Conservation (phyloP, 352 stramenopile genomes). For the Phytophthora foliorum region DNA sequence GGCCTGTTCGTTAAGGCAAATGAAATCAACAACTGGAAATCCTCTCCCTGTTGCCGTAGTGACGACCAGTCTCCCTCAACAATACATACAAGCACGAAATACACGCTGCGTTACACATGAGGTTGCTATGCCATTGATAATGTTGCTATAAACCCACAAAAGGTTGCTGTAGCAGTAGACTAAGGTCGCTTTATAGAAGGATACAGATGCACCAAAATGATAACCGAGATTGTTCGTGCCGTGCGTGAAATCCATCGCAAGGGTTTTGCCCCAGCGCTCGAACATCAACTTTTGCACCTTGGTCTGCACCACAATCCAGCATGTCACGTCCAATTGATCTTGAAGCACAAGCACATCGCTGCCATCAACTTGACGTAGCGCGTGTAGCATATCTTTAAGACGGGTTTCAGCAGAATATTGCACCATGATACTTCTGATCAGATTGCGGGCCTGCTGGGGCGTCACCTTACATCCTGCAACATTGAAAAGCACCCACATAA, state of each 20-base stretch:
- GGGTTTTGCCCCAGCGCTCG: not conserved
- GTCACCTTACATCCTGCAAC: not conserved
- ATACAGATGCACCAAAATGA: not conserved
- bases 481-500: not conserved
- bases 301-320: not conserved
- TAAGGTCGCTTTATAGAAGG: not conserved
- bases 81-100: not conserved
- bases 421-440: not conserved
- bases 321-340: not conserved
- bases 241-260: conserved; percentile 1
- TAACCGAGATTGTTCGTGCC: not conserved
- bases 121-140: not conserved
- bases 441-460: not conserved
- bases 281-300: not conserved
- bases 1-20: not conserved
- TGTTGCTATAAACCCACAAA: not conserved
- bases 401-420: not conserved
- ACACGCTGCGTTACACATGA: not conserved
- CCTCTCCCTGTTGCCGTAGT: not conserved
- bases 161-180: not conserved
- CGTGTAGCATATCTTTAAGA: not conserved
- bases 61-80: not conserved
- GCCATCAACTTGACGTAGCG: not conserved
- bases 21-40: not conserved
- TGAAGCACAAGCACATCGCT: not conserved